Evolutionary conservation across 495 filamentous ascomycete genomes (phyloP).

Genomic region (Physcia stellaris): DNA sequence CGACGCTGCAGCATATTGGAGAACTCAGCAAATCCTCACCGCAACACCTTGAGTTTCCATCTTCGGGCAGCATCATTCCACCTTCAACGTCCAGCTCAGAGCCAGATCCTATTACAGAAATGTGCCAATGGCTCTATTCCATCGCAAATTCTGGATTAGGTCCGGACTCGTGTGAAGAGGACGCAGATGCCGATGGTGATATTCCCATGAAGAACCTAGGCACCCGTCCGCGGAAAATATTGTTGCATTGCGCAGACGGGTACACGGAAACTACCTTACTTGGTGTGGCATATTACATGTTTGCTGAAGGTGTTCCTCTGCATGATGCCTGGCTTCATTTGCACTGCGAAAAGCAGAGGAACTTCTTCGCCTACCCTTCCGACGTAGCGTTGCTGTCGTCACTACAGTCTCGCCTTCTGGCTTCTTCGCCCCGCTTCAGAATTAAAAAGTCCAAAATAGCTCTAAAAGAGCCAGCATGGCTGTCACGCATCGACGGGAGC

Average conservation of each 20-base stretch:
- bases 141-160: slow-evolving; percentile 47
- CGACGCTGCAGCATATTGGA: slow-evolving; percentile 42
- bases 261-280: slow-evolving; percentile 90
- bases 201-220: slow-evolving; percentile 28
- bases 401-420: slow-evolving; percentile 59
- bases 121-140: slow-evolving; percentile 79
- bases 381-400: slow-evolving; percentile 68
- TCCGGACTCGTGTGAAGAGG: slow-evolving; percentile 25
- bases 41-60: slow-evolving; percentile 71
- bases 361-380: slow-evolving; percentile 90
- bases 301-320: slow-evolving; percentile 63
- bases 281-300: slow-evolving; percentile 82
- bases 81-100: slow-evolving; percentile 68
- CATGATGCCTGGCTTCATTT: slow-evolving; percentile 78
- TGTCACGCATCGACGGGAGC: slow-evolving; percentile 73
- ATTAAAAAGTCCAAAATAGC: slow-evolving; percentile 16
- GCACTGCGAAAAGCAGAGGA: slow-evolving; percentile 67
- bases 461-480: slow-evolving; percentile 55
- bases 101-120: slow-evolving; percentile 69
- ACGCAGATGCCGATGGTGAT: slow-evolving; percentile 45
- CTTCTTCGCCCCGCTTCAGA: slow-evolving; percentile 18
- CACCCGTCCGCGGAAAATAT: slow-evolving; percentile 43
- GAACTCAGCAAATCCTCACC: slow-evolving; percentile 40
- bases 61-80: slow-evolving; percentile 76
- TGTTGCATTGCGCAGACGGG: slow-evolving; percentile 89